Percentiles rank a stretch among this genome's conserved stretches.
Conservation (phyloP, 2,329 filamentous ascomycete species). For the Fonsecaea multimorphosa region DNA sequence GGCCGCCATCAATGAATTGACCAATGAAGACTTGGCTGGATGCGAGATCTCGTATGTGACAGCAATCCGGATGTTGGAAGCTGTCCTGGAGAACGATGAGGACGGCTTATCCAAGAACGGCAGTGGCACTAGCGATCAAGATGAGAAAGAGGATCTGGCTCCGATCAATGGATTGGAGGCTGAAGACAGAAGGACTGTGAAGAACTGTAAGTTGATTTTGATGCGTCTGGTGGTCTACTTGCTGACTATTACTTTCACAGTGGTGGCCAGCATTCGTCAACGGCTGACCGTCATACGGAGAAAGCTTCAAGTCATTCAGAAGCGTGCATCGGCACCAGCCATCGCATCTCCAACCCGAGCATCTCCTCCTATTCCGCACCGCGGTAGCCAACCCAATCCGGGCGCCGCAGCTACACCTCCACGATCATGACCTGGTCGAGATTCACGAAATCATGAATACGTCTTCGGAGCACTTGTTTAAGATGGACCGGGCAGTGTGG, state of each 20-base stretch:
- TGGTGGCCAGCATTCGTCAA: conserved; percentile 57
- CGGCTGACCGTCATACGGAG: conserved; percentile 56
- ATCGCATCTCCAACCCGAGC: conserved; percentile 39
- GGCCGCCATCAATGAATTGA: conserved; percentile 93
- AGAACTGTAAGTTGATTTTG: conserved; percentile 53
- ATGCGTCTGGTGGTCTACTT: conserved; percentile 36
- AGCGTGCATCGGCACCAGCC: conserved; percentile 52
- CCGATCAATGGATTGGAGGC: conserved; percentile 53
- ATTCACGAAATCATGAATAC: conserved; percentile 17
- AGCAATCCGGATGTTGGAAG: conserved; percentile 92
- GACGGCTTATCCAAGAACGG: conserved; percentile 44
- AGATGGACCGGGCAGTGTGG: background rate
- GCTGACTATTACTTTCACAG: conserved; percentile 39
- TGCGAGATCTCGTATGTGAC: conserved; percentile 94
- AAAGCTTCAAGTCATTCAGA: conserved; percentile 57
- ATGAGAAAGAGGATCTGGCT: conserved; percentile 45
- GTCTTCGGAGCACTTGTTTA: conserved; percentile 2
- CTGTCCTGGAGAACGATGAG: conserved; percentile 84
- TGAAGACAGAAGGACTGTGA: conserved; percentile 57
- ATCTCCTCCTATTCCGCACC: conserved; percentile 37
- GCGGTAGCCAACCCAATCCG: conserved; percentile 29
- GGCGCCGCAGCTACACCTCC: conserved; percentile 28
- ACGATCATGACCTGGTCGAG: conserved; percentile 25
- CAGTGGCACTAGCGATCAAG: conserved; percentile 39
- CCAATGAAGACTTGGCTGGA: conserved; percentile 82